Conservation (phyloP, 106 monocot species). For the Alisma plantagoaquatica region DNA sequence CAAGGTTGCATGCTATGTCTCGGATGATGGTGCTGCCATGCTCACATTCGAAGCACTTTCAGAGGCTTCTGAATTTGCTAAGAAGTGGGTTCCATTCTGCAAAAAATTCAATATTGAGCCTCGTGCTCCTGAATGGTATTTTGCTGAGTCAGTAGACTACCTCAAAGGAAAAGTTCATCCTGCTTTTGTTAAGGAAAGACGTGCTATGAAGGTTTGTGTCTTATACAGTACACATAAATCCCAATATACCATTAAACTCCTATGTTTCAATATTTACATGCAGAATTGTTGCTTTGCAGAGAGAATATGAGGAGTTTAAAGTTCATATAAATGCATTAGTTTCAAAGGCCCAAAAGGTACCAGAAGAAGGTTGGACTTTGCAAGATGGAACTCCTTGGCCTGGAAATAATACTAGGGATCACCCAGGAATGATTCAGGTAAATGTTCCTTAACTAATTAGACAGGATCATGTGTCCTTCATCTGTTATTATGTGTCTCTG, state of each 20-base stretch:
- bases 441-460: no score
- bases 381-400: slow-evolving; percentile 95
- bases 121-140: slow-evolving; percentile 86
- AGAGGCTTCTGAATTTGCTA: slow-evolving; percentile 58
- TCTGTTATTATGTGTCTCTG: no score
- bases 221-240: no score
- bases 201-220: slow-evolving; percentile 87
- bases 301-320: slow-evolving; percentile 94
- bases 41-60: slow-evolving; percentile 82
- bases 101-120: slow-evolving; percentile 65
- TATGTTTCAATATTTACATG: background rate
- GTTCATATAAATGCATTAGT: slow-evolving; percentile 85
- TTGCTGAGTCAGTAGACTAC: slow-evolving; percentile 67
- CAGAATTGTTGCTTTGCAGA: slow-evolving; percentile 23
- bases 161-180: slow-evolving; percentile 68
- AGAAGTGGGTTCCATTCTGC: slow-evolving; percentile 64
- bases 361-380: slow-evolving; percentile 96
- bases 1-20: slow-evolving; percentile 73
- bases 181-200: slow-evolving; percentile 64
- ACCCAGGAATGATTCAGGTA: slow-evolving; percentile 98
- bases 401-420: slow-evolving; percentile 85
- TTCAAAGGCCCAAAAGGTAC: slow-evolving; percentile 80
- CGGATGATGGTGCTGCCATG: slow-evolving; percentile 74
- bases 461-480: no score
- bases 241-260: background rate